Conservation (phyloP, 1,284 basidiomycete genomes). For the Apiotrichum montevideense region DNA sequence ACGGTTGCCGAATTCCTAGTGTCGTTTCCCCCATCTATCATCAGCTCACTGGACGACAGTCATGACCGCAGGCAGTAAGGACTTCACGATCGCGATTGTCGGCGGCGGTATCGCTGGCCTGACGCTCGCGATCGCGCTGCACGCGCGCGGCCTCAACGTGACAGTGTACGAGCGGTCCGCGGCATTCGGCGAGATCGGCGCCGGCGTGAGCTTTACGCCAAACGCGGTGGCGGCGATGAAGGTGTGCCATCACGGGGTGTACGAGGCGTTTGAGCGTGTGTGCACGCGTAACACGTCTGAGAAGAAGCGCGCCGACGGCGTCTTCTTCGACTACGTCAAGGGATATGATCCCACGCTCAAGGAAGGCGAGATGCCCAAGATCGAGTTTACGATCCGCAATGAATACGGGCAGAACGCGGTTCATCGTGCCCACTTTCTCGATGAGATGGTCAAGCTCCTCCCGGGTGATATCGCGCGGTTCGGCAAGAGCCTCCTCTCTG, state of each 20-base stretch:
- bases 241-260: slow-evolving; percentile 12
- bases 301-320: slow-evolving; percentile 2
- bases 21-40: too few species aligned
- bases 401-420: slow-evolving; percentile 17
- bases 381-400: slow-evolving; percentile 8
- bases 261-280: slow-evolving; percentile 15
- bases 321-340: slow-evolving; percentile 15
- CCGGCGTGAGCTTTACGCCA: slow-evolving; percentile 18
- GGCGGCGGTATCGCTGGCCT: slow-evolving; percentile 16
- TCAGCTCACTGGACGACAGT: too few species aligned
- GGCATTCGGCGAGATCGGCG: slow-evolving; percentile 21
- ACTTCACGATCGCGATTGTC: slow-evolving; percentile 13
- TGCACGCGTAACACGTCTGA: slow-evolving; percentile 13
- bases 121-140: slow-evolving; percentile 14
- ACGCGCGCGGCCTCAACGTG: slow-evolving; percentile 8
- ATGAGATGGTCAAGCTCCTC: slow-evolving; percentile 18
- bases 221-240: slow-evolving; percentile 18
- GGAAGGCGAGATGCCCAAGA: neutral
- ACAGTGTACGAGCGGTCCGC: slow-evolving; percentile 18
- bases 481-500: slow-evolving; percentile 9
- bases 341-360: slow-evolving; percentile 3
- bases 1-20: too few species aligned
- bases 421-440: slow-evolving; percentile 21
- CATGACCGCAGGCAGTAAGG: neutral
- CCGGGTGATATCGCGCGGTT: slow-evolving; percentile 6